Conservation (phyloP, 495 filamentous ascomycete species). For the Trypethelium eluteriae region DNA sequence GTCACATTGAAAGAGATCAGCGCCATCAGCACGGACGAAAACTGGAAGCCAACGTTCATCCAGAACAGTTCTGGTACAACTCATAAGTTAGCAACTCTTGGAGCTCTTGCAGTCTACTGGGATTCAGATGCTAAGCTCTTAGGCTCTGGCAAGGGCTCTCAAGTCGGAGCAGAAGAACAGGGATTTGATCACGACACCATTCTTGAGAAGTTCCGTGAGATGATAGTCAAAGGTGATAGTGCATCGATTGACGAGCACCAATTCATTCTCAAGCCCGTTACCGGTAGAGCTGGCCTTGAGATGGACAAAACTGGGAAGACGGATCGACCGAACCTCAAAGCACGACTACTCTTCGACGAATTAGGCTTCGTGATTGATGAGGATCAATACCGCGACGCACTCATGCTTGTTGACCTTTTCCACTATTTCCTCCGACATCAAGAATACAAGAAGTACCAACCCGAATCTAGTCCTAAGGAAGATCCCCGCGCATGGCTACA, state of each 20-base stretch:
- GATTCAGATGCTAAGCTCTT: slow-evolving; percentile 83
- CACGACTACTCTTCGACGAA: slow-evolving; percentile 84
- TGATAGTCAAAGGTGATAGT: slow-evolving; percentile 63
- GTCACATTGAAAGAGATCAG: slow-evolving; percentile 90
- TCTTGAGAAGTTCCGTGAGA: slow-evolving; percentile 62
- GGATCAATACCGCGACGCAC: slow-evolving; percentile 87
- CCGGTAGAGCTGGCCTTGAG: slow-evolving; percentile 82
- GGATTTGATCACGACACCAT: slow-evolving; percentile 63
- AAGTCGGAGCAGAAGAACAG: slow-evolving; percentile 55
- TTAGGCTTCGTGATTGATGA: slow-evolving; percentile 93
- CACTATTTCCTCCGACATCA: slow-evolving; percentile 97
- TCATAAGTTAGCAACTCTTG: slow-evolving; percentile 84
- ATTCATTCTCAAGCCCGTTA: slow-evolving; percentile 91
- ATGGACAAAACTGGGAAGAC: slow-evolving; percentile 81
- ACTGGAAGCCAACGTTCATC: slow-evolving; percentile 92
- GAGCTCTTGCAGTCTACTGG: slow-evolving; percentile 90
- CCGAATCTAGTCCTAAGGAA: slow-evolving; percentile 77
- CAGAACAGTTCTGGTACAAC: slow-evolving; percentile 73
- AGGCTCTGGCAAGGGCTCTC: slow-evolving; percentile 59
- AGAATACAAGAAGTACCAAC: slow-evolving; percentile 90
- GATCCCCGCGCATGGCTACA: slow-evolving; percentile 84
- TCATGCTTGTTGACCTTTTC: slow-evolving; percentile 98
- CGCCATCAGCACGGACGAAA: slow-evolving; percentile 85
- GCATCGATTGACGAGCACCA: slow-evolving; percentile 55
- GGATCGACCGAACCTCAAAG: slow-evolving; percentile 81